Conservation (phyloP, 441 rosid genomes). For the Pelargonium fulgidum region DNA sequence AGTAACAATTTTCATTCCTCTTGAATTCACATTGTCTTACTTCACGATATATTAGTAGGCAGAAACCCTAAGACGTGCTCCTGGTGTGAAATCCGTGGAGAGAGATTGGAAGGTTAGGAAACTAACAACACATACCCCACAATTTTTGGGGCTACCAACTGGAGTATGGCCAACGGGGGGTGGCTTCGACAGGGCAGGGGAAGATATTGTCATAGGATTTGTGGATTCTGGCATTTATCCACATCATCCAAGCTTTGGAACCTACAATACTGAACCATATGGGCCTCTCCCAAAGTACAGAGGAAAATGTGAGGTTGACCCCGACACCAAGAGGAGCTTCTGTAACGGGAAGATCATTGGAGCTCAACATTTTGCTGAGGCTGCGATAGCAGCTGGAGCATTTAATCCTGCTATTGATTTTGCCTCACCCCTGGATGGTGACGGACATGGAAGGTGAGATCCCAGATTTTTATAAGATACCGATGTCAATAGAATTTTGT, state of each 20-base stretch:
- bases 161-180: constrained; percentile 99
- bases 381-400: constrained; percentile 87
- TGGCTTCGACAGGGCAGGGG: constrained; percentile 90
- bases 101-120: constrained; percentile 94
- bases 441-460: constrained; percentile 96
- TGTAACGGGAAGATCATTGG: constrained; percentile 96
- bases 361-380: constrained; percentile 96
- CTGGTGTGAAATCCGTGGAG: constrained; percentile 71
- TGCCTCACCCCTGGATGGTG: constrained; percentile 99
- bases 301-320: constrained; percentile 90
- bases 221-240: constrained; percentile 93
- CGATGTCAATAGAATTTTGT: neutral
- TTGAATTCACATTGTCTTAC: constrained; percentile 33
- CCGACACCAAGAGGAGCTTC: constrained; percentile 54
- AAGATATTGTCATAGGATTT: constrained; percentile 88
- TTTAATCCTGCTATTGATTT: constrained; percentile 81
- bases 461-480: constrained; percentile 1
- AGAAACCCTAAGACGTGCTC: constrained; percentile 61
- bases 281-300: constrained; percentile 73
- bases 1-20: constrained; percentile 11
- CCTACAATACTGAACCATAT: constrained; percentile 55
- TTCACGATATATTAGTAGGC: constrained; percentile 65
- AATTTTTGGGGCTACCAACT: constrained; percentile 90
- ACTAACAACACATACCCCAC: constrained; percentile 87
- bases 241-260: constrained; percentile 82